phyloP scores from a whole-genome alignment of 2,329 filamentous ascomycete species.

The Aspergillus caelatus region DNA sequence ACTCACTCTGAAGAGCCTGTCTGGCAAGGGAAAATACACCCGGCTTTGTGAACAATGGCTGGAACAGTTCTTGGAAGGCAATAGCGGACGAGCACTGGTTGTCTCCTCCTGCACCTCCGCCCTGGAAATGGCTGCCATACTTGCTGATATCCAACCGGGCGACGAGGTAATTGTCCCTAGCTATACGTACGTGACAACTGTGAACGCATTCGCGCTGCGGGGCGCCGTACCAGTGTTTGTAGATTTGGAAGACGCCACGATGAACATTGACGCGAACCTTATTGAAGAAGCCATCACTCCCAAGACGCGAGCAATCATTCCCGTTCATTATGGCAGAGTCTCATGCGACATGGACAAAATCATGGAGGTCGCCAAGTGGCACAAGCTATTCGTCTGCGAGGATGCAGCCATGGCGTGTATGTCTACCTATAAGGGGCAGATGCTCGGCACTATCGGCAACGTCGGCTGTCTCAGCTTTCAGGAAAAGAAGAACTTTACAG shows the following conservation, averaged over 20 bases:
- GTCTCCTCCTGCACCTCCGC: conserved; percentile 18
- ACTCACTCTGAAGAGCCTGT: conserved; percentile 4
- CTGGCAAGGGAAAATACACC: conserved; percentile 15
- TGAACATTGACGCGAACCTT: conserved; percentile 13
- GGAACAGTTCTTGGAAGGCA: not conserved
- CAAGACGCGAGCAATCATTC: conserved; percentile 16
- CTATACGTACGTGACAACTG: conserved; percentile 19
- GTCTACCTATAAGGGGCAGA: conserved; percentile 13
- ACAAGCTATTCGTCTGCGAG: conserved; percentile 17
- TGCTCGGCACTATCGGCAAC: conserved; percentile 19
- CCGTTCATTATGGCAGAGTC: conserved; percentile 20
- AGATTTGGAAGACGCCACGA: conserved; percentile 15
- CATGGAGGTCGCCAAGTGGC: conserved; percentile 6
- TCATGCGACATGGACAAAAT: conserved; percentile 20
- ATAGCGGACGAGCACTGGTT: conserved; percentile 7
- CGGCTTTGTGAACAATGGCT: conserved; percentile 17
- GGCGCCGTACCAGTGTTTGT: conserved; percentile 18
- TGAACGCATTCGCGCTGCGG: conserved; percentile 19
- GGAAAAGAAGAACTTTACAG: conserved; percentile 21
- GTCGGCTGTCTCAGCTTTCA: conserved; percentile 23
- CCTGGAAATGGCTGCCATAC: conserved; percentile 17
- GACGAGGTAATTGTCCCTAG: conserved; percentile 22
- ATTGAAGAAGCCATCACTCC: conserved; percentile 15
- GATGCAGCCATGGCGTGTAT: conserved; percentile 19
- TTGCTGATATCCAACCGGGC: conserved; percentile 11